Base-by-base conservation (phyloP, 2,329 filamentous ascomycete genomes). In the Septoria petroselini region DNA sequence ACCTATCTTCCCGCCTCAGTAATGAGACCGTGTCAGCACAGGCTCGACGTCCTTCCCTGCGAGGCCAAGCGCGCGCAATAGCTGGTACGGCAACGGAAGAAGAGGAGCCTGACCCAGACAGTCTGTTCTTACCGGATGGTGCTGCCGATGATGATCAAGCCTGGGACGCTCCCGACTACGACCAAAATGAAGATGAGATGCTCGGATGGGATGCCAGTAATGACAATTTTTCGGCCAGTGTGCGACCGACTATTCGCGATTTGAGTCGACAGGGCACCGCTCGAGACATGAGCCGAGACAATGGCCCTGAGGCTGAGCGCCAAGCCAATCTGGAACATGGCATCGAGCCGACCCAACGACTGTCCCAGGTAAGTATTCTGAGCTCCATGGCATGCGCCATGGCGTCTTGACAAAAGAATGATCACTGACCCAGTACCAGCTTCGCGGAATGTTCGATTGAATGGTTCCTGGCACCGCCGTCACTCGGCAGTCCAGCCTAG, bases 201-300 rank as follows among this genome's bases (percentile, higher is more conserved):
- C 71, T 91, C 37, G 84, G 83, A 30, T 91, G 87, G 87, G 85
- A 90, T 67, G 77, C 83, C 43, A 85, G 79, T 62, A 80, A 77
- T 30, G 77, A 84, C 40, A 75, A 77, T 55, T 83, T 85, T 69
- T 73, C 76, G 68, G 44, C 38, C 33, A 48, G 56, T 47, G 55
- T 59, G 43, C 73, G 73, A 48, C 70, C 72, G 4, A 74, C 72
- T 0, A 73, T 76, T 48, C 66, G 70, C 7, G 74, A 76, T 53
- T 71, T 59, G n/a, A 53, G 48, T 31, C 42, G 50, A 25, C 37
- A 37, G 41, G 46, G 58, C 58, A 25, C 65, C 59, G 31, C 62
- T 50, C 35, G 49, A 50, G 38, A 42, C n/a, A 34, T 29, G 35
- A 42, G 48, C 45, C 50, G 50, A 54, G 45, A 52, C 46, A 45